A percentile compares a stretch with the other conserved stretches of the same genome.
These are phyloP conservation scores for Fagopyrum homotropicum DNA, from an alignment of 148 eudicot genomes.

Conservation along the genomic window DNA sequence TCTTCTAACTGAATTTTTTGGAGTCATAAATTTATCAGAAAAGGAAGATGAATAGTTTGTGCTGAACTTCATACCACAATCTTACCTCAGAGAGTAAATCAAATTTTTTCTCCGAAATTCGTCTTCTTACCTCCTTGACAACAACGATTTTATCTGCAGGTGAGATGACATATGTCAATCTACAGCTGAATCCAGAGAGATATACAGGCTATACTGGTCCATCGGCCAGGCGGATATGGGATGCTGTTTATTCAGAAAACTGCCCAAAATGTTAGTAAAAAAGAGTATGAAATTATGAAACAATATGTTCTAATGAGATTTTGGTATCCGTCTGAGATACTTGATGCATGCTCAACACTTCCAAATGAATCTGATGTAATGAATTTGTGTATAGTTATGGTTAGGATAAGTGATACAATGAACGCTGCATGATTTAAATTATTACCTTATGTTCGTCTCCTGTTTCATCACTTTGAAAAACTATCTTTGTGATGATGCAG, in stretches of 20 bases:
- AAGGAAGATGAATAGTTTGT: background rate
- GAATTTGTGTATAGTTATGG: background rate
- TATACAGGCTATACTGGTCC: slow-evolving; percentile 87
- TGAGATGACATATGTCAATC: slow-evolving; percentile 96
- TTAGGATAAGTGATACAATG: background rate
- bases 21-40: background rate
- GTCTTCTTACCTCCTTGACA: background rate
- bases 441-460: background rate
- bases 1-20: background rate
- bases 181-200: slow-evolving; percentile 81
- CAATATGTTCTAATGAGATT: background rate
- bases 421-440: background rate
- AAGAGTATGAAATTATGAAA: background rate
- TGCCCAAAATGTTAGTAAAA: slow-evolving; percentile 75
- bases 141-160: slow-evolving; percentile 37
- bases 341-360: background rate
- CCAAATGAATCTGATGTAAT: background rate
- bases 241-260: slow-evolving; percentile 88
- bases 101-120: background rate
- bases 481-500: slow-evolving; percentile 1
- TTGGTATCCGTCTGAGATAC: background rate
- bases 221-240: slow-evolving; percentile 96
- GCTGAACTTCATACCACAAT: background rate
- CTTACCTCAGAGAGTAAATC: background rate
- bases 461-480: background rate